Evolutionary conservation across 306 rosid genomes (phyloP), one percentile per base, ranked within the genome.

Genomic region (Cicer bijugum): DNA sequence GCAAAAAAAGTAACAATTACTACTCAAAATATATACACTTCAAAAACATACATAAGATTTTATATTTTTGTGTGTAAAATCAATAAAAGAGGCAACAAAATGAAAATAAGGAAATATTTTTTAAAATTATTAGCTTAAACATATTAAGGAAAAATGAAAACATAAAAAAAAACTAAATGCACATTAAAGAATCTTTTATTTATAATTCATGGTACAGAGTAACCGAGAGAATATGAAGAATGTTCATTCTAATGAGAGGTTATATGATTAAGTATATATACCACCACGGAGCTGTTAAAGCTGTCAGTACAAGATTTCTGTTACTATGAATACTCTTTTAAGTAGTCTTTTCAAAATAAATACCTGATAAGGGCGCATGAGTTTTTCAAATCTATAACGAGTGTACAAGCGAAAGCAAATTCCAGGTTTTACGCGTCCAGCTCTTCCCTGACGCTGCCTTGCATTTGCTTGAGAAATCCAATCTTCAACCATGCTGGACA

Each of bases 391-490:
- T 78, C 98, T 88, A 80, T 93, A 86, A 59, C 85, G 79, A 28
- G 97, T 91, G 82, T 91, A 93, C 84, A 89, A 68, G 81, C 91
- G 83, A 89, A 88, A 93, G 88, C 98, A 93, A 67, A 82, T 88
- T 82, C 97, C 98, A 72, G 97, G 97, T 79, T 84, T 89, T 73
- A 93, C 98, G 69, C 98, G 98, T 39, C 98, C 98, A 83, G 98
- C 98, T 84, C 97, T 85, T 75, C 98, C 98, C 10, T 89, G 85
- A 37, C 98, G 90, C 69, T 93, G 98, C 91, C 86, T 89, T 63
- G 94, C 96, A 88, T 91, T 93, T 67, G 98, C 98, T 89, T 85
- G 89, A 75, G 98, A 93, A 81, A 93, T 91, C 98, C 98, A 93
- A 83, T 93, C 98, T 83, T 93, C 98, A 58, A 93, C 96, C 97